These are phyloP conservation scores for Salix purpurea DNA, from an alignment of 345 rosid species.

Conservation along the genomic window DNA sequence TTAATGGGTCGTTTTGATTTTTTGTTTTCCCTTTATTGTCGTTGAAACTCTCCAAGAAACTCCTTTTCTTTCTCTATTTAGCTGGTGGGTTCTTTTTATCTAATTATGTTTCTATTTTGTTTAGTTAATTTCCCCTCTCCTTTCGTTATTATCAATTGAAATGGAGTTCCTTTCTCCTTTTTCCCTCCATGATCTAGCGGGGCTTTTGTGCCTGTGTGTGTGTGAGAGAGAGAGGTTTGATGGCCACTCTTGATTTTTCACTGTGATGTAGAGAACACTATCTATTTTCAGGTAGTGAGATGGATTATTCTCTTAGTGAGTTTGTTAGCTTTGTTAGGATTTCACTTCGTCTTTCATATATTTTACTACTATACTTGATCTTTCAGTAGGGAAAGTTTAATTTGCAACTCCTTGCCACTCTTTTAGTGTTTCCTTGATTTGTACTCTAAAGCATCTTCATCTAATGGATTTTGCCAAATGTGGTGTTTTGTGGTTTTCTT, in stretches of 20 bases:
- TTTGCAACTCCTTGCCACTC: conserved; percentile 2
- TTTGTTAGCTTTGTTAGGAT: conserved; percentile 30
- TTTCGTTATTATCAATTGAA: not conserved
- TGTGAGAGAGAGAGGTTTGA: not conserved
- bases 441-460: not conserved
- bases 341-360: conserved; percentile 6
- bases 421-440: not conserved
- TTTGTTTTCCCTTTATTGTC: not conserved
- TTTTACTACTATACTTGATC: conserved; percentile 3
- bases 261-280: conserved; percentile 3
- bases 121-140: not conserved
- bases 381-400: not conserved
- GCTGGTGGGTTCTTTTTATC: not conserved
- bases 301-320: conserved; percentile 29
- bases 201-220: not conserved
- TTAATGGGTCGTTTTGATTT: not conserved
- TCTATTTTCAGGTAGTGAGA: conserved; percentile 20
- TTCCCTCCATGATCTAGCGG: not conserved
- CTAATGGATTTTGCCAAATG: conserved; percentile 8
- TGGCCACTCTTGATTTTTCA: conserved; percentile 8
- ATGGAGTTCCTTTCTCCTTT: not conserved
- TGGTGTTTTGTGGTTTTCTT: not conserved
- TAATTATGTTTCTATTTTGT: not conserved
- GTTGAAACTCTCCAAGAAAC: not conserved
- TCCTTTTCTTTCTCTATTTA: not conserved